phyloP scores from a whole-genome alignment of 768 basidiomycete genomes.

The Termitomyces eurrhizus region DNA sequence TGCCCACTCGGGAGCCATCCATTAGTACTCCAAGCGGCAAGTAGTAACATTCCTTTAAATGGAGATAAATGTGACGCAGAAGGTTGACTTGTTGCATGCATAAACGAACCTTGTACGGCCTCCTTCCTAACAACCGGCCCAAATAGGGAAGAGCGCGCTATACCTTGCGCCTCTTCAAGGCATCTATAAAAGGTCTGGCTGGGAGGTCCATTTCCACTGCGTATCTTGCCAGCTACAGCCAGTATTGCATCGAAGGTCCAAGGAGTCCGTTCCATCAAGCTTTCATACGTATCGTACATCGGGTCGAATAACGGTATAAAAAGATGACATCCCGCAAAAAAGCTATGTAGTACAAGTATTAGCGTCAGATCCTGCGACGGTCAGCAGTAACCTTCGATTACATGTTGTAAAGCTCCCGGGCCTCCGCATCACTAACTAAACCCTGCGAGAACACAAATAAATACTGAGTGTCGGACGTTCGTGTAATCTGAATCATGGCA shows the following conservation, averaged over 20 bases:
- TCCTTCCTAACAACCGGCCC: slow-evolving; percentile 93
- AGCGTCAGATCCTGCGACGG: slow-evolving; percentile 28
- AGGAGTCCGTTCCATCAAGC: slow-evolving; percentile 86
- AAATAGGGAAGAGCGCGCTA: slow-evolving; percentile 90
- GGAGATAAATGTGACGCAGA: slow-evolving; percentile 15
- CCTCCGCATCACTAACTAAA: slow-evolving; percentile 81
- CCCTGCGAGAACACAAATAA: slow-evolving; percentile 43
- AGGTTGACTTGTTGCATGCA: slow-evolving; percentile 13
- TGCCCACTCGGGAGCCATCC: slow-evolving; percentile 96
- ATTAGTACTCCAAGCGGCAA: slow-evolving; percentile 92
- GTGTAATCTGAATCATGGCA: neutral
- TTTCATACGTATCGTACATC: slow-evolving; percentile 89
- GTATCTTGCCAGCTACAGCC: slow-evolving; percentile 88
- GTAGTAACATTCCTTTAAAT: slow-evolving; percentile 74
- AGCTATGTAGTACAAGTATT: slow-evolving; percentile 49
- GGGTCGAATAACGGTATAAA: slow-evolving; percentile 97
- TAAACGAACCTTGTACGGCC: slow-evolving; percentile 76
- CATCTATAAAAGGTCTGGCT: slow-evolving; percentile 86
- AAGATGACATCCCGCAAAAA: slow-evolving; percentile 94
- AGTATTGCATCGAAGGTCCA: slow-evolving; percentile 96
- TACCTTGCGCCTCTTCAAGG: slow-evolving; percentile 93
- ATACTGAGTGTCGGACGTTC: neutral
- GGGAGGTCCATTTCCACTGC: slow-evolving; percentile 84
- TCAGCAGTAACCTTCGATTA: slow-evolving; percentile 37
- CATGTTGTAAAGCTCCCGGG: slow-evolving; percentile 90